Conservation (phyloP, 2,329 filamentous ascomycete genomes). For the Paecilomyces sp. region DNA sequence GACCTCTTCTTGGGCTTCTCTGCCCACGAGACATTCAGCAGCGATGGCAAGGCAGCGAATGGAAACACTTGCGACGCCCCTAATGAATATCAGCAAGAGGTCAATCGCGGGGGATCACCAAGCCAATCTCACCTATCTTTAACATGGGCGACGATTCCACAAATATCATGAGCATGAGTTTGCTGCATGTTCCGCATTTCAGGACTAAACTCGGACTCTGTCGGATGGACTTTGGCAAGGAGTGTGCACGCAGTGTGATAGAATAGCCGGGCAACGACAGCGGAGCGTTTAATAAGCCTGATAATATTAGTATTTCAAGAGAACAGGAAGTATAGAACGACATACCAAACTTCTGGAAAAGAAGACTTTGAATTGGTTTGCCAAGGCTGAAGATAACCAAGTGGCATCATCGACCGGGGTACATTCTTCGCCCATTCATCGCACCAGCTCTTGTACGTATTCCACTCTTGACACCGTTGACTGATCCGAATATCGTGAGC, state of each 20-base stretch:
- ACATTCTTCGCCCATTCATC: conserved; percentile 74
- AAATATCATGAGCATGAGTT: conserved; percentile 75
- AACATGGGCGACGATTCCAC: conserved; percentile 79
- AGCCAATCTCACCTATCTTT: conserved; percentile 56
- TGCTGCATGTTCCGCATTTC: conserved; percentile 66
- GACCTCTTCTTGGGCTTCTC: conserved; percentile 72
- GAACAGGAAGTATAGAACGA: conserved; percentile 6
- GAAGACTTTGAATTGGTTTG: conserved; percentile 62
- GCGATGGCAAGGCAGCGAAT: conserved; percentile 73
- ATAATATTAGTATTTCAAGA: conserved; percentile 1
- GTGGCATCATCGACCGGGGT: conserved; percentile 79
- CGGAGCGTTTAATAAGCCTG: conserved; percentile 74
- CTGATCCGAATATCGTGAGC: conserved; percentile 56
- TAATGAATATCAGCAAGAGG: conserved; percentile 11
- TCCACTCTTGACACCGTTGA: conserved; percentile 68
- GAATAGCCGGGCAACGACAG: conserved; percentile 74
- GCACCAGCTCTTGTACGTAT: conserved; percentile 68
- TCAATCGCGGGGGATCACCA: not conserved
- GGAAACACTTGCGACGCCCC: conserved; percentile 69
- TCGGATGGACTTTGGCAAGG: conserved; percentile 71
- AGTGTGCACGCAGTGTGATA: conserved; percentile 83
- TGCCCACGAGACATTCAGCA: conserved; percentile 61
- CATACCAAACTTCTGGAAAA: conserved; percentile 82
- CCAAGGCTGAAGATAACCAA: conserved; percentile 66
- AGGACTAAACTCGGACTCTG: conserved; percentile 49